phyloP scores from a whole-genome alignment of 2,329 filamentous ascomycete species.

The Tolypocladium sp. region DNA sequence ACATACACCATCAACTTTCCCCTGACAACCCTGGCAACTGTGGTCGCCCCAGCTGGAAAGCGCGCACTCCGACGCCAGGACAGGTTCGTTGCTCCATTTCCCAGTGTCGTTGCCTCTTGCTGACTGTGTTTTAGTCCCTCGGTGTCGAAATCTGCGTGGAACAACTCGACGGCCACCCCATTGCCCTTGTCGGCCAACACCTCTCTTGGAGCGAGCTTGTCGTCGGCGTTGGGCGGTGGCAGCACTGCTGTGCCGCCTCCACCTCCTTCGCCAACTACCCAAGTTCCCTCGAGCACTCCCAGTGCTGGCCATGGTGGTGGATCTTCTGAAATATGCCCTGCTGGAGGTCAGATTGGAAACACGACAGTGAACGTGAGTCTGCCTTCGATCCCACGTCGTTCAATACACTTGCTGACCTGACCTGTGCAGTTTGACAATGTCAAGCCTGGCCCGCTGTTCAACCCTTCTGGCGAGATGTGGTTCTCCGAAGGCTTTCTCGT shows the following conservation, averaged over 20 bases:
- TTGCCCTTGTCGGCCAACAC: constrained; percentile 9
- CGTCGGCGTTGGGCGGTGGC: constrained; percentile 10
- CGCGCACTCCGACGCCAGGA: constrained; percentile 18
- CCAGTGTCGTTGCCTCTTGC: background rate
- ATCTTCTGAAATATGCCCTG: constrained; percentile 15
- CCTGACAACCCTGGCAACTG: constrained; percentile 26
- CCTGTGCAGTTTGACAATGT: constrained; percentile 24
- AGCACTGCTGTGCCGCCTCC: constrained; percentile 8
- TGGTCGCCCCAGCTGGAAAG: constrained; percentile 16
- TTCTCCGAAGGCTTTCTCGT: constrained; percentile 32
- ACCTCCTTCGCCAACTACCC: background rate
- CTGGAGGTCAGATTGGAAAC: constrained; percentile 25
- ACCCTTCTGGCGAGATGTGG: constrained; percentile 29
- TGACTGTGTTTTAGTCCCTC: constrained; percentile 9
- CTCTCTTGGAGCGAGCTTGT: constrained; percentile 12
- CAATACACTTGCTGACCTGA: constrained; percentile 6
- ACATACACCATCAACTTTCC: constrained; percentile 30
- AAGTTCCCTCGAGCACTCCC: background rate
- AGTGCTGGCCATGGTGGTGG: constrained; percentile 2
- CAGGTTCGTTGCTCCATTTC: constrained; percentile 11
- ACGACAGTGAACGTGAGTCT: constrained; percentile 26
- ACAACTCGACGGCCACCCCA: constrained; percentile 18
- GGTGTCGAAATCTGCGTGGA: constrained; percentile 12
- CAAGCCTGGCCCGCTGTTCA: constrained; percentile 27
- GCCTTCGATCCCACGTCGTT: no score